A percentile compares a stretch with the other conserved stretches of the same genome.
phyloP scores from a whole-genome alignment of 2,329 filamentous ascomycete genomes.

The Phoma herbarum region DNA sequence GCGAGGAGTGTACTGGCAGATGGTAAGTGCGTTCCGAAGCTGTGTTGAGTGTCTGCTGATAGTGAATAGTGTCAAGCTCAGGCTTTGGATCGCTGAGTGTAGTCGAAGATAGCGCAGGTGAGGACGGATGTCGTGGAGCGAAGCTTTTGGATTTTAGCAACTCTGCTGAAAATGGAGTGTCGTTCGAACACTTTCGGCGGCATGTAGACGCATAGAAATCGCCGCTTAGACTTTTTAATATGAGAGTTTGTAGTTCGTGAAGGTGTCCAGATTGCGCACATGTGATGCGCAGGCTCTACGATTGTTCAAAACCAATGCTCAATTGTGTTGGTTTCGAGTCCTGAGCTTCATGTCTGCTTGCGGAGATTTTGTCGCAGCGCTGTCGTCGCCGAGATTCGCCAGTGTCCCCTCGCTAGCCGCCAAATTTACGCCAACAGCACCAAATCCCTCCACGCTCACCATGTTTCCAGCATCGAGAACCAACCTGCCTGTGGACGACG shows the following conservation, averaged over 20 bases:
- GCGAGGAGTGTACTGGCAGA: conserved; percentile 48
- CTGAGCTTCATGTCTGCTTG: too few species aligned
- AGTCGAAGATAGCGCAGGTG: too few species aligned
- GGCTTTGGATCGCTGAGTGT: conserved; percentile 44
- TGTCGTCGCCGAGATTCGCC: conserved; percentile 9
- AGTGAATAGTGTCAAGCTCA: conserved; percentile 45
- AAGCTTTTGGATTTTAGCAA: too few species aligned
- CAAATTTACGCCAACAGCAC: neutral
- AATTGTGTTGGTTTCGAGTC: too few species aligned
- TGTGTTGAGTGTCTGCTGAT: neutral
- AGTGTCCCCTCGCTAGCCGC: neutral
- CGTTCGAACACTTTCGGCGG: too few species aligned
- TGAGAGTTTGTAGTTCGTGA: too few species aligned
- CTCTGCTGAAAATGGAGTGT: too few species aligned
- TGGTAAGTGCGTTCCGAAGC: conserved; percentile 22
- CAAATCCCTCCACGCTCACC: neutral
- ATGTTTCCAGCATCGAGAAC: neutral
- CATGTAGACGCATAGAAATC: neutral
- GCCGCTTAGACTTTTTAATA: neutral
- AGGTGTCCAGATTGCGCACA: too few species aligned
- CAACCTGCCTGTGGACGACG: neutral
- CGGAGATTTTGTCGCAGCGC: too few species aligned
- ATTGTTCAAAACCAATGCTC: too few species aligned
- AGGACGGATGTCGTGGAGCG: too few species aligned
- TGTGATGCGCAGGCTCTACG: too few species aligned